Evolutionary conservation across 2,329 filamentous ascomycete species (phyloP).

Genomic region (Amauroascus verrucosus): DNA sequence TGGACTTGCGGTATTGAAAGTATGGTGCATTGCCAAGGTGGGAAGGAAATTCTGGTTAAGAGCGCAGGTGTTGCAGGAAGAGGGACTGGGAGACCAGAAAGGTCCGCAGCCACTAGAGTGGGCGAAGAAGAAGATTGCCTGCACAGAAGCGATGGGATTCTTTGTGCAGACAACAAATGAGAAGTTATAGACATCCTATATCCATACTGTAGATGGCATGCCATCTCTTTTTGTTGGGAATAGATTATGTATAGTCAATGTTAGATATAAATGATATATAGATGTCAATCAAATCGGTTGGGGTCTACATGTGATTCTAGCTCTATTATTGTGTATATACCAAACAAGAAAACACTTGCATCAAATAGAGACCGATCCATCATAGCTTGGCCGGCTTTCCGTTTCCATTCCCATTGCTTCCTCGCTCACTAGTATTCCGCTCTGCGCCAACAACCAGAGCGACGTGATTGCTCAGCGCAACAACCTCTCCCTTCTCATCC

Average conservation of each 20-base stretch:
- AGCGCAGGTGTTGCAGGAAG: constrained; percentile 32
- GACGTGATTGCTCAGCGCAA: constrained; percentile 60
- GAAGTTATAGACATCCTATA: constrained; percentile 19
- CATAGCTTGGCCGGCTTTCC: constrained; percentile 18
- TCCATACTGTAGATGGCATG: not conserved
- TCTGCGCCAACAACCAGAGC: constrained; percentile 52
- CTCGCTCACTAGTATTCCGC: constrained; percentile 50
- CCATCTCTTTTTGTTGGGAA: not conserved
- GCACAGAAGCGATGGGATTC: constrained; percentile 34
- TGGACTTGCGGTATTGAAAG: constrained; percentile 28
- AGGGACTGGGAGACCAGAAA: constrained; percentile 20
- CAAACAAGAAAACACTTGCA: not conserved
- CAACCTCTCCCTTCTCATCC: constrained; percentile 53
- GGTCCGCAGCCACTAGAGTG: constrained; percentile 24
- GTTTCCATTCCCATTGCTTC: constrained; percentile 20
- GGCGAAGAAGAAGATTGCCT: constrained; percentile 27
- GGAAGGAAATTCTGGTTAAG: constrained; percentile 35
- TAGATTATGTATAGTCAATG: not conserved
- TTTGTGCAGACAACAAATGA: constrained; percentile 29
- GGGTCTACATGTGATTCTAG: not conserved
- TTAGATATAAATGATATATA: not conserved
- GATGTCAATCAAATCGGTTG: not conserved
- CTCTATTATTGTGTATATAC: not conserved
- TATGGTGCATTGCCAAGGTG: constrained; percentile 28
- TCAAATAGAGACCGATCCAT: not conserved